These are phyloP conservation scores for Lactarius evosmus DNA, from an alignment of 768 basidiomycete genomes.

Conservation along the genomic window DNA sequence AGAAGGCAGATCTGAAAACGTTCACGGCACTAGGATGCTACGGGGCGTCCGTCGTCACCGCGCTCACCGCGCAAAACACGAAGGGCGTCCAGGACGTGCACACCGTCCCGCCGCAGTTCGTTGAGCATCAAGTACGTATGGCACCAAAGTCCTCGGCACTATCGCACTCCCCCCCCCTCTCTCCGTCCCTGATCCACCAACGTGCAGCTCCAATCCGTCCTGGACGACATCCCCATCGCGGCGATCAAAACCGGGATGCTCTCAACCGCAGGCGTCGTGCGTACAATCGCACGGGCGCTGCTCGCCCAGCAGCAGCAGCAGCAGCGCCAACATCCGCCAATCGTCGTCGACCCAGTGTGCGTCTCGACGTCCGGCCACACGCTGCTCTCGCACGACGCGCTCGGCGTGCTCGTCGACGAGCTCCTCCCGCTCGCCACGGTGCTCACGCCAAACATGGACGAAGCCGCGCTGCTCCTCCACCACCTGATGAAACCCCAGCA, in stretches of 20 bases:
- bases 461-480: slow-evolving; percentile 68
- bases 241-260: slow-evolving; percentile 94
- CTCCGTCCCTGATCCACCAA: not conserved
- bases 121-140: slow-evolving; percentile 65
- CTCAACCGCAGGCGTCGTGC: slow-evolving; percentile 53
- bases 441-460: slow-evolving; percentile 83
- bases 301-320: slow-evolving; percentile 37
- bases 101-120: slow-evolving; percentile 62
- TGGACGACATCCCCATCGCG: slow-evolving; percentile 65
- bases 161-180: not conserved
- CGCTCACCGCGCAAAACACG: slow-evolving; percentile 88
- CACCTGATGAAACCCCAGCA: slow-evolving; percentile 25
- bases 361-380: slow-evolving; percentile 88
- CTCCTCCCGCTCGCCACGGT: slow-evolving; percentile 68
- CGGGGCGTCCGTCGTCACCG: slow-evolving; percentile 79
- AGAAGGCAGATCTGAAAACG: slow-evolving; percentile 81
- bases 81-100: slow-evolving; percentile 75
- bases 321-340: slow-evolving; percentile 40
- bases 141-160: no score
- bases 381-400: slow-evolving; percentile 64
- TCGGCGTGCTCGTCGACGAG: slow-evolving; percentile 54
- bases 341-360: slow-evolving; percentile 88
- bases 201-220: slow-evolving; percentile 61
- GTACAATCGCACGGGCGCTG: slow-evolving; percentile 51
- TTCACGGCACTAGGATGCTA: slow-evolving; percentile 77